Evolutionary conservation across 2,329 filamentous ascomycete genomes (phyloP), one percentile per base, ranked within the genome.

Genomic region (Exophiala lecanii-corni): DNA sequence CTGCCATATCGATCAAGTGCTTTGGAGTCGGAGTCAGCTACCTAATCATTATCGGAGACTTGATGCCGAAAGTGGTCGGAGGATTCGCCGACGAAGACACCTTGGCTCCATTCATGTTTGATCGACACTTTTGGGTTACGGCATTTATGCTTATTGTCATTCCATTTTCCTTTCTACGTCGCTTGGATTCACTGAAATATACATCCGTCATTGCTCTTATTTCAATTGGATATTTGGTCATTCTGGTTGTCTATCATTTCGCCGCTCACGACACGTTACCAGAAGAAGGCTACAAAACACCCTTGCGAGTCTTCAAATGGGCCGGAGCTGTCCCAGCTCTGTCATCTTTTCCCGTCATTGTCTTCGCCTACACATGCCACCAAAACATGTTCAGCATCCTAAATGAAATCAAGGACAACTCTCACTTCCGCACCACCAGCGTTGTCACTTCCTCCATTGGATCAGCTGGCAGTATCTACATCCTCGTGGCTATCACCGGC

Each of bases 301-400:
- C 82, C 7, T 79, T 98, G 47, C 79, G 85, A 36, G 69, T 88
- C 20, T 74, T 96, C 50, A 70, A 78, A 49, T 95, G 88, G 83
- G 83, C 81, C 32, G 87, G 91, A 5, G 74, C 86, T 2, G 73
- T 94, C 7, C 78, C 84, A 25, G 82, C 85, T 5, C 72, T 98
- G 40, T 88, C 87, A 55, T 89, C 86, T 50, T 79, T 98, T 52
- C 92, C 92, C 0, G 89, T 98, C 40, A 89, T 97, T 43, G 87
- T 98, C 2, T 98, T 98, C 72, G 92, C 91, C n/a, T 98, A 97
- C 63, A 98, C 92, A 1, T 98, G 92, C 63, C 92, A 98, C 65
- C 92, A 98, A 60, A 98, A 98, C 62, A 98, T 98, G 92, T 98
- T 98, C 63, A 95, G 91, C 9, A 94, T 98, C 54, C 70, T 98